Base-by-base conservation (phyloP, 306 rosid genomes). In the Canavalia gladiata region DNA sequence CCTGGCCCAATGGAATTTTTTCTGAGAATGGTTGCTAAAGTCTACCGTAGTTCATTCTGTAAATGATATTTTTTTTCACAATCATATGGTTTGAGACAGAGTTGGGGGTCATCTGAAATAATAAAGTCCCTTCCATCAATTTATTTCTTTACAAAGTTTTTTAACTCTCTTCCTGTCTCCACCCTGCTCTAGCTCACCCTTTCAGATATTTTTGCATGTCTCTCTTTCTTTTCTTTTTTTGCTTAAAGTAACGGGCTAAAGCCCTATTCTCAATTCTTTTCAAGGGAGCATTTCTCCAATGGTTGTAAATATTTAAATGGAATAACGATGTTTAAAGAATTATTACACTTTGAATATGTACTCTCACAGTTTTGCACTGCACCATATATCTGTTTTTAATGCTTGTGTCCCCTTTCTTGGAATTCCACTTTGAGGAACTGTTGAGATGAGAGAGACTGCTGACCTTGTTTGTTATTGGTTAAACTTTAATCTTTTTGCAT, bases 11-110 rank as follows among this genome's bases (percentile, higher is more conserved):
- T 57, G 41, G 34, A 37, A 18, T 47, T 52, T 33, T 51, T 78
- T 78, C 8, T 55, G 71, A 70, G 71, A 79, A 58, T 69, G 58
- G 42, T 69, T 69, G 83, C 50, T 54, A 7, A 10, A 54, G 31
- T 66, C 54, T 42, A 67, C 2, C 3, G 41, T 39, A 55, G 10
- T 73, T 73, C 41, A 56, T 73, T 56, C 5, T 9, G 78, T 56
- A 55, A 28, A 51, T 68, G 31, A 28, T 33, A 31, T 7, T 39
- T 33, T 68, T 45, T 56, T 1, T 13, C 30, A 43, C 56, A 37
- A 55, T 25, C 50, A 66, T 66, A 41, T 41, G 10, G 35, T 56
- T 62, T 5, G 11, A 28, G 30, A 11, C 5, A 57, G 55, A 58
- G 58, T 46, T 42, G 33, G 55, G 49, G 49, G 49, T 45, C 49